These are phyloP conservation scores for Xylaria sp. DNA, from an alignment of 2,329 filamentous ascomycete genomes.

Conservation along the genomic window DNA sequence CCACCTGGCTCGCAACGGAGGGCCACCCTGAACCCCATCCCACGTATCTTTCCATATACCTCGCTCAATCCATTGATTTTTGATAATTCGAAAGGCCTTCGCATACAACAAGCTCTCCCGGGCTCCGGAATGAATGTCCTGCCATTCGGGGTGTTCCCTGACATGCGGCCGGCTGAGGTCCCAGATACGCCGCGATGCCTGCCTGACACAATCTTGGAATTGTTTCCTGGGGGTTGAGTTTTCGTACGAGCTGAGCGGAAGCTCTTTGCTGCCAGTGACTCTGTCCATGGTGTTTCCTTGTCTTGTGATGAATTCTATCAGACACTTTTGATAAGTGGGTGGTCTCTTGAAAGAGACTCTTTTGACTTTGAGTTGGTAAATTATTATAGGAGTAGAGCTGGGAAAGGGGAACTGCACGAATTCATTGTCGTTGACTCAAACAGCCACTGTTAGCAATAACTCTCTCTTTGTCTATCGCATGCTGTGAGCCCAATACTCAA, in stretches of 20 bases:
- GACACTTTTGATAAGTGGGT: no score
- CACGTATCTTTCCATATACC: constrained; percentile 6
- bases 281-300: no score
- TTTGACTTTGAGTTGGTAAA: no score
- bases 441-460: neutral
- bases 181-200: constrained; percentile 11
- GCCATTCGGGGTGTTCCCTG: neutral
- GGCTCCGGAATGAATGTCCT: neutral
- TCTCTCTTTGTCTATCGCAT: neutral
- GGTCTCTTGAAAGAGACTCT: no score
- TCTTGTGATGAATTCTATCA: no score
- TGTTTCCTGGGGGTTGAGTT: constrained; percentile 2
- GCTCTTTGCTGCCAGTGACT: neutral
- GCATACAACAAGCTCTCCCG: constrained; percentile 4
- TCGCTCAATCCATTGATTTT: constrained; percentile 6
- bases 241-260: neutral
- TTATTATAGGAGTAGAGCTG: no score
- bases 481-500: neutral
- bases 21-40: neutral
- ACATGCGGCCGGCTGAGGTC: neutral
- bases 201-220: constrained; percentile 1
- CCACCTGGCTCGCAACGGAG: neutral
- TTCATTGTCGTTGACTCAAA: no score
- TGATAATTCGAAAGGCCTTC: neutral
- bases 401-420: no score